Evolutionary conservation across 2,329 filamentous ascomycete species (phyloP).

Genomic region (Cytospora leucostoma): DNA sequence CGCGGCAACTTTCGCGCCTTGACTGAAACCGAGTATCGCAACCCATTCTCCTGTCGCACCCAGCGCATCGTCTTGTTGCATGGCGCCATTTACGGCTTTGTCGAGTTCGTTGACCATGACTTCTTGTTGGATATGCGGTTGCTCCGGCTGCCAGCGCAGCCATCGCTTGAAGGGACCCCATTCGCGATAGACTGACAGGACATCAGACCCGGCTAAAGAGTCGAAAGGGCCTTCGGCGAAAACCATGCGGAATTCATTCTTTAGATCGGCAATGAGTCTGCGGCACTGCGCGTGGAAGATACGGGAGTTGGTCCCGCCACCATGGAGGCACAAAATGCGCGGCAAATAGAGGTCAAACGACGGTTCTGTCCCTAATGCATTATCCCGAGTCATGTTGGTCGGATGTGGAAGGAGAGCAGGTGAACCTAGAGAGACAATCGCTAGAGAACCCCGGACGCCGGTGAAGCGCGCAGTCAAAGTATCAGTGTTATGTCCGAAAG

Average conservation of each 20-base stretch:
- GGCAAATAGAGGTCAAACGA: conserved; percentile 44
- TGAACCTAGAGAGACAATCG: not conserved
- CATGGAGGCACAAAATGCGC: conserved; percentile 75
- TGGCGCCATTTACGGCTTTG: not conserved
- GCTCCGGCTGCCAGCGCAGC: conserved; percentile 63
- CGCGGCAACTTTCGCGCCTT: conserved; percentile 63
- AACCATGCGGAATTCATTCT: conserved; percentile 64
- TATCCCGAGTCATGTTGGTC: conserved; percentile 11
- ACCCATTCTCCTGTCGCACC: conserved; percentile 59
- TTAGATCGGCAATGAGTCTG: conserved; percentile 48
- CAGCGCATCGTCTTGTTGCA: conserved; percentile 44
- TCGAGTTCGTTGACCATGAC: conserved; percentile 1
- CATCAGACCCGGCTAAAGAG: conserved; percentile 61
- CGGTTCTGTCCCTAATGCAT: conserved; percentile 3
- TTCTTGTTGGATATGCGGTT: conserved; percentile 37
- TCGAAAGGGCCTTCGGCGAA: conserved; percentile 71
- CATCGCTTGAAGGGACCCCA: conserved; percentile 62
- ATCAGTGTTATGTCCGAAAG: not conserved
- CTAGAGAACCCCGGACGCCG: not conserved
- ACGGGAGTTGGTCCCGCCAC: conserved; percentile 69
- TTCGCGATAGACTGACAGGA: conserved; percentile 63
- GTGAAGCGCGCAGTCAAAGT: not conserved
- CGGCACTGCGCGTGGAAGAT: conserved; percentile 71
- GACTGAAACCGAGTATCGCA: conserved; percentile 65
- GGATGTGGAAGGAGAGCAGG: conserved; percentile 1